Conservation (phyloP, 2,329 filamentous ascomycete genomes). For the Arachnomyces sp. region DNA sequence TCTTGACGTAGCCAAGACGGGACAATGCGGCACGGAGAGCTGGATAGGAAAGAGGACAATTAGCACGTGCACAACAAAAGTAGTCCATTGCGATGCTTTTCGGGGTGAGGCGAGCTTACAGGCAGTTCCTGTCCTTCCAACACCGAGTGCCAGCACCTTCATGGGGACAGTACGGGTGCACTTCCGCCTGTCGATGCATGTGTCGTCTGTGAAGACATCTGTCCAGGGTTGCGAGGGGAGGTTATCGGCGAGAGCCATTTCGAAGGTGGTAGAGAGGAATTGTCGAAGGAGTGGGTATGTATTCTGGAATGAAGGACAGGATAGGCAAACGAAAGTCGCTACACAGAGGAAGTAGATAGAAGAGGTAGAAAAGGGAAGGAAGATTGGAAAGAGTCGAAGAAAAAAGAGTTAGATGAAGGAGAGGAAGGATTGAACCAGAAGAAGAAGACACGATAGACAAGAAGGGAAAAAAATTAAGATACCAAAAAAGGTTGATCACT, state of each 20-base stretch:
- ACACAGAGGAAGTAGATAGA: too few relatives aligned
- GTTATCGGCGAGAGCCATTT: slow-evolving; percentile 22
- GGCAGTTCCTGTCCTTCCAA: slow-evolving; percentile 62
- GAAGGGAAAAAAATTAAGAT: background rate
- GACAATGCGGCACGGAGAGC: slow-evolving; percentile 58
- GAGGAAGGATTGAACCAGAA: slow-evolving; percentile 14
- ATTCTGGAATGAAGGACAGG: slow-evolving; percentile 25
- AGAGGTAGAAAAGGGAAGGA: slow-evolving; percentile 16
- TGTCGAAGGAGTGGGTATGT: too few relatives aligned
- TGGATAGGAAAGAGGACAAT: slow-evolving; percentile 17
- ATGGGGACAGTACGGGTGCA: slow-evolving; percentile 61
- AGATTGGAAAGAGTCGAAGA: slow-evolving; percentile 6
- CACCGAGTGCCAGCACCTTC: slow-evolving; percentile 61
- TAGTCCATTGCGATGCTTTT: slow-evolving; percentile 3
- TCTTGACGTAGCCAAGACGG: slow-evolving; percentile 58
- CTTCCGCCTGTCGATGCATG: slow-evolving; percentile 58
- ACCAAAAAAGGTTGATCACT: too few relatives aligned
- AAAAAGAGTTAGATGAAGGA: slow-evolving; percentile 8
- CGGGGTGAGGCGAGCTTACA: slow-evolving; percentile 39
- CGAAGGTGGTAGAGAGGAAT: too few relatives aligned
- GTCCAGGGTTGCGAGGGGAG: slow-evolving; percentile 33
- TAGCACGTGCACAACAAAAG: slow-evolving; percentile 6
- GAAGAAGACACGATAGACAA: slow-evolving; percentile 5
- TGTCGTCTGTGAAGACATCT: slow-evolving; percentile 52
- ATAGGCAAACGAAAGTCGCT: slow-evolving; percentile 8